Evolutionary conservation across 2,329 filamentous ascomycete species (phyloP), one percentile per base, ranked within the genome.

Genomic region (Sodiomyces alkalinus): DNA sequence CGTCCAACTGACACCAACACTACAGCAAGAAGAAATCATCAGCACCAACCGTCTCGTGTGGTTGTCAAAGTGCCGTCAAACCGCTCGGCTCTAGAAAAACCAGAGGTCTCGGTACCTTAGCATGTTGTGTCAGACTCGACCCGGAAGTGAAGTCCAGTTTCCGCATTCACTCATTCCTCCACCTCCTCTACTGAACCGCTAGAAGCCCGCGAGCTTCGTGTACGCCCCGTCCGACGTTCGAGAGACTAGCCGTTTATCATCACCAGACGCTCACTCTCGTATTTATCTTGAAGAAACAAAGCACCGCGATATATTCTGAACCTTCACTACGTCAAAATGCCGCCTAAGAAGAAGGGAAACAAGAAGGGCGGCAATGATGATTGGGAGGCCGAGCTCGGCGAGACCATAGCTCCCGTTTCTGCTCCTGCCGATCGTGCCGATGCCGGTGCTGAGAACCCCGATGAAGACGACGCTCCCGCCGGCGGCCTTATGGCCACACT

Each of bases 381-480:
- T 64, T 94, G 87, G 87, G 90, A 96, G 55, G 75, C 80, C 31
- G 85, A 93, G 39, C 65, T 94, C 31, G 86, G 85, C 46, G 87
- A 94, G 60, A 62, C 65, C 35, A 66, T 74, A 46, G 69, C 71
- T 39, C 74, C 79, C 6, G 60, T 66, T 30, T n/a, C n/a, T n/a
- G n/a, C n/a, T n/a, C n/a, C n/a, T n/a, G n/a, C n/a, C n/a, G n/a
- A n/a, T n/a, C n/a, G n/a, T n/a, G 62, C 64, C 28, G 58, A 68
- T 35, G 58, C 58, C 19, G 55, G 57, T 28, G 56, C 65, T 37
- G 58, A 54, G 21, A 56, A 55, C 30, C 51, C 58, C 27, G 59
- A 58, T 21, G 64, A 60, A 17, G 58, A 61, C 30, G 60, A 68
- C 17, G 55, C 57, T 17, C 62, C 57, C 25, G 59, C 56, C 46